Conservation (phyloP, 1,284 basidiomycete genomes). For the Puccinia novopanici region DNA sequence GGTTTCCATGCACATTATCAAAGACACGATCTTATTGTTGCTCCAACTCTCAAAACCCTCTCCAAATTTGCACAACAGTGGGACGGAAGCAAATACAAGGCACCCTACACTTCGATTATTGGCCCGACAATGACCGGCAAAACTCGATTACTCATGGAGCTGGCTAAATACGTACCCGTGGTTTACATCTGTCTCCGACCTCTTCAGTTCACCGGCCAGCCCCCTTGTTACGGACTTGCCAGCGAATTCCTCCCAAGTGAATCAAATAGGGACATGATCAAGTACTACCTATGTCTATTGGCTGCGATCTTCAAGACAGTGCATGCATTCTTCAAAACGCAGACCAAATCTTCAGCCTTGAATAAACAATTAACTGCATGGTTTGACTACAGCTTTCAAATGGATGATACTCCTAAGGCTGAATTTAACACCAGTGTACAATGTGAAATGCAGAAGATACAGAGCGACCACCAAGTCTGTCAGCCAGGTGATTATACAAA, state of each 20-base stretch:
- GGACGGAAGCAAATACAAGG: not conserved
- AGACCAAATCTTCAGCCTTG: not conserved
- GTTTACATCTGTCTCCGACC: constrained; percentile 5
- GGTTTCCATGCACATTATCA: no score
- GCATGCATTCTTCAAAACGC: not conserved
- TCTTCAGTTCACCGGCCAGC: not conserved
- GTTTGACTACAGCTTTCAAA: constrained; percentile 19
- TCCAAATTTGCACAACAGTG: not conserved
- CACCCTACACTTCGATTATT: constrained; percentile 8
- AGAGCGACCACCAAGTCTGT: no score
- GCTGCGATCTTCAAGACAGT: not conserved
- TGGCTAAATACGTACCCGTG: not conserved
- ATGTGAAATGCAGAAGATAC: no score
- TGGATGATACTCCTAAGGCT: not conserved
- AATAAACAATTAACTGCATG: not conserved
- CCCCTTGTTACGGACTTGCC: not conserved
- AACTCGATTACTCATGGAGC: constrained; percentile 11
- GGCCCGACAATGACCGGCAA: constrained; percentile 6
- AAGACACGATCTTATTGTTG: no score
- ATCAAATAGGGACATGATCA: not conserved
- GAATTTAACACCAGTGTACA: not conserved
- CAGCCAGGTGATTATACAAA: no score
- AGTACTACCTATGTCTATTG: not conserved
- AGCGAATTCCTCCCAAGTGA: not conserved
- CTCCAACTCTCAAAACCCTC: no score